Conservation (phyloP, 148 eudicot species). For the Chenopodium berlandieri region DNA sequence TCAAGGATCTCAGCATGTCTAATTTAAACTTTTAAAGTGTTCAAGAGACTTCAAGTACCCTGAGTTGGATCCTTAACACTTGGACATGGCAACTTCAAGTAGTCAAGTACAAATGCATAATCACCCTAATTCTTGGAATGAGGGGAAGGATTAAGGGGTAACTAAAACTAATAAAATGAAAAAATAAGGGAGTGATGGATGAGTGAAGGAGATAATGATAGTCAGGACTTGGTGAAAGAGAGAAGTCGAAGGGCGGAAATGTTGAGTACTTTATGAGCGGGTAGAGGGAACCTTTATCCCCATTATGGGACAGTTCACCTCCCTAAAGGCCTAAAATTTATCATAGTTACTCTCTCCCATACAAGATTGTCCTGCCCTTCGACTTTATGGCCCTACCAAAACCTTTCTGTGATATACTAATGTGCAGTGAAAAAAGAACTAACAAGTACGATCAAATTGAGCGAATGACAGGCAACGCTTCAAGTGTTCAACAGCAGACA, state of each 20-base stretch:
- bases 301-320: not conserved
- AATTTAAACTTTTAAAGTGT: not conserved
- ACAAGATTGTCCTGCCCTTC: not conserved
- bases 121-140: not conserved
- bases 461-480: not conserved
- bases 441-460: not conserved
- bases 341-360: not conserved
- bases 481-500: not conserved
- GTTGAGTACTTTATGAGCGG: not conserved
- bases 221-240: not conserved
- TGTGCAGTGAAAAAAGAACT: too few species aligned
- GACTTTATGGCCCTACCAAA: not conserved
- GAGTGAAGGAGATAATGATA: not conserved
- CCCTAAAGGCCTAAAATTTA: not conserved
- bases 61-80: too few species aligned
- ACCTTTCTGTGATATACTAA: too few species aligned
- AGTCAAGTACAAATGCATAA: not conserved
- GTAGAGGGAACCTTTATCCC: not conserved
- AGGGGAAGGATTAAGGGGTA: not conserved
- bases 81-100: too few species aligned
- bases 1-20: not conserved
- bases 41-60: not conserved
- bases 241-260: not conserved
- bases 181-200: not conserved
- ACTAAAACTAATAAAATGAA: not conserved